Conservation (phyloP, 169 alveolate genomes). For the Miamiensis avidus region DNA sequence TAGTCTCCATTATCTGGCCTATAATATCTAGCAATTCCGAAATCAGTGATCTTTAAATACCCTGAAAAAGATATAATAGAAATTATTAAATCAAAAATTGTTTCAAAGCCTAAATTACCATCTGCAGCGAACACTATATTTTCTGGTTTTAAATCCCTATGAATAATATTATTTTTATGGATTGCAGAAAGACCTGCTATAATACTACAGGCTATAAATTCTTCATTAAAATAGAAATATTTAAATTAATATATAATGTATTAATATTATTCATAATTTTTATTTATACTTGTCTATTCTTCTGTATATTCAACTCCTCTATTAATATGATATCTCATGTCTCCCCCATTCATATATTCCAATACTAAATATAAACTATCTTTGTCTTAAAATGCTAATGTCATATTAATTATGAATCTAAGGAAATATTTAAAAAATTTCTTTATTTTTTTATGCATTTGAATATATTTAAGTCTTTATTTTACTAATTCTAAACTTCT, state of each 20-base stretch:
- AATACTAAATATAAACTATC: conserved; percentile 81
- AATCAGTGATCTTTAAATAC: conserved; percentile 60
- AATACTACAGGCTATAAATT: conserved; percentile 66
- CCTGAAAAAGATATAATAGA: conserved; percentile 44
- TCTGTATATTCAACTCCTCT: conserved; percentile 63
- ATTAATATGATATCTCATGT: conserved; percentile 77
- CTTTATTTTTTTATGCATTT: not conserved
- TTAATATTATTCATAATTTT: not conserved
- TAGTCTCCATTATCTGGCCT: conserved; percentile 66
- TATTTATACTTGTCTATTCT: conserved; percentile 57
- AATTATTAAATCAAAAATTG: conserved; percentile 48
- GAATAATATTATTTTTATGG: conserved; percentile 64
- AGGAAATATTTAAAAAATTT: conserved; percentile 4
- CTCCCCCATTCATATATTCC: conserved; percentile 84
- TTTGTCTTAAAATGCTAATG: conserved; percentile 79
- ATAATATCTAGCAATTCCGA: conserved; percentile 75
- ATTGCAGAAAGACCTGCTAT: conserved; percentile 55
- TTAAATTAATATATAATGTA: not conserved
- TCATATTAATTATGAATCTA: conserved; percentile 80
- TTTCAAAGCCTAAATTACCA: conserved; percentile 27
- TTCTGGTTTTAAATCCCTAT: conserved; percentile 81
- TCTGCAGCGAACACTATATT: conserved; percentile 68
- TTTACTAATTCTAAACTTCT: conserved; percentile 67
- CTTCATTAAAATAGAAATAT: conserved; percentile 22
- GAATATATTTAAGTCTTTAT: not conserved